phyloP scores from a whole-genome alignment of 345 rosid species.

The Lenwebbia sp. region DNA sequence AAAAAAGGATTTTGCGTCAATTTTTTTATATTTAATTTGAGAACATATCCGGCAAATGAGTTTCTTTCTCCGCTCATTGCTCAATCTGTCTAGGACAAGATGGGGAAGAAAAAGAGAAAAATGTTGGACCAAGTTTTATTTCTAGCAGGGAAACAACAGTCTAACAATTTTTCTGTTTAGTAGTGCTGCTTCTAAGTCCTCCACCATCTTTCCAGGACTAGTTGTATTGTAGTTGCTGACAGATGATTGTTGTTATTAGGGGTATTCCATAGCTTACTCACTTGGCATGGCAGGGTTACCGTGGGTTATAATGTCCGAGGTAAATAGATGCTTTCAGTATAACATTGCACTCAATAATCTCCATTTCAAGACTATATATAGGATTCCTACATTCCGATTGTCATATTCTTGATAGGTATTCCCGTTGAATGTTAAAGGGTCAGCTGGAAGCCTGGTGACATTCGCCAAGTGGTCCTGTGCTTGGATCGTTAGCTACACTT shows the following conservation, averaged over 20 bases:
- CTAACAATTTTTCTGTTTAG: background rate
- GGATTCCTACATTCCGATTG: background rate
- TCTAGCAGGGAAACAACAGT: background rate
- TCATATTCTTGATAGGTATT: background rate
- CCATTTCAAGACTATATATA: background rate
- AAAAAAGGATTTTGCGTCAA: background rate
- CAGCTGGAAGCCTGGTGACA: conserved; percentile 46
- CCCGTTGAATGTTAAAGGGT: conserved; percentile 25
- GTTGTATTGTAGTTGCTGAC: background rate
- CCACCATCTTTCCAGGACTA: background rate
- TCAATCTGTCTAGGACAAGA: background rate
- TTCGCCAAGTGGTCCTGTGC: conserved; percentile 36
- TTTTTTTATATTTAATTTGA: background rate
- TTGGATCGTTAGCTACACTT: conserved; percentile 35
- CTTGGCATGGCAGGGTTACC: background rate
- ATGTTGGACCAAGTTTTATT: background rate
- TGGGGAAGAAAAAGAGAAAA: background rate
- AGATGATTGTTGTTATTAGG: conserved; percentile 14
- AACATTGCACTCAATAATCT: background rate
- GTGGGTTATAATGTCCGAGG: conserved; percentile 47
- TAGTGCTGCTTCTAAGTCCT: background rate
- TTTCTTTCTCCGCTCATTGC: background rate
- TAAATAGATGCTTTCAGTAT: conserved; percentile 1
- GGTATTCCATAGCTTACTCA: conserved; percentile 3
- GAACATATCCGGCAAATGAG: background rate